phyloP scores from a whole-genome alignment of 306 rosid species.

The Rosa rugosa region DNA sequence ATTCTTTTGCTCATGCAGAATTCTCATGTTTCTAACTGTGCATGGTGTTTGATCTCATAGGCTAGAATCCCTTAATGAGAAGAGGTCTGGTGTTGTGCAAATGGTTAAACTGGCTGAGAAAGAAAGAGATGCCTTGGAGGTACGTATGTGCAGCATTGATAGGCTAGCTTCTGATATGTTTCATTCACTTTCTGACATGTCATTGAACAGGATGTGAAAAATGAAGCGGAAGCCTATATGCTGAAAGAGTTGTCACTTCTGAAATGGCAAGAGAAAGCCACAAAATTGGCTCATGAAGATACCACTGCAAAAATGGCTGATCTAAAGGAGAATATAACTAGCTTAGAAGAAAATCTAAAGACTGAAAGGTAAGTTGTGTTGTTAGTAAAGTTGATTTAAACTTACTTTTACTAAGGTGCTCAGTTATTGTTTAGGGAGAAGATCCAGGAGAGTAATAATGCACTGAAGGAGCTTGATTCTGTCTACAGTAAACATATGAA shows the following conservation, averaged over 20 bases:
- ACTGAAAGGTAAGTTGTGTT: conserved; percentile 56
- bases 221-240: conserved; percentile 92
- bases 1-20: not conserved
- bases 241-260: conserved; percentile 81
- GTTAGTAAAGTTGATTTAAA: conserved; percentile 3
- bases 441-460: conserved; percentile 61
- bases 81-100: conserved; percentile 89
- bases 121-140: conserved; percentile 96
- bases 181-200: conserved; percentile 19
- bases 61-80: conserved; percentile 84
- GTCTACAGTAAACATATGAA: conserved; percentile 58
- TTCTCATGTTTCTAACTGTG: not conserved
- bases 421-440: conserved; percentile 54
- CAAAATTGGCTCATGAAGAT: conserved; percentile 80
- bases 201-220: conserved; percentile 76
- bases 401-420: conserved; percentile 14
- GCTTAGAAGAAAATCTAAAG: conserved; percentile 71
- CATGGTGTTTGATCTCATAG: conserved; percentile 38
- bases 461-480: conserved; percentile 76
- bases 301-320: conserved; percentile 52
- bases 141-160: conserved; percentile 26
- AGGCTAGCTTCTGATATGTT: conserved; percentile 8
- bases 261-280: conserved; percentile 94
- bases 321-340: conserved; percentile 46
- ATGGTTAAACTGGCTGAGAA: conserved; percentile 98